These are phyloP conservation scores for Suillus occidentalis DNA, from an alignment of 768 basidiomycete genomes.

Conservation along the genomic window DNA sequence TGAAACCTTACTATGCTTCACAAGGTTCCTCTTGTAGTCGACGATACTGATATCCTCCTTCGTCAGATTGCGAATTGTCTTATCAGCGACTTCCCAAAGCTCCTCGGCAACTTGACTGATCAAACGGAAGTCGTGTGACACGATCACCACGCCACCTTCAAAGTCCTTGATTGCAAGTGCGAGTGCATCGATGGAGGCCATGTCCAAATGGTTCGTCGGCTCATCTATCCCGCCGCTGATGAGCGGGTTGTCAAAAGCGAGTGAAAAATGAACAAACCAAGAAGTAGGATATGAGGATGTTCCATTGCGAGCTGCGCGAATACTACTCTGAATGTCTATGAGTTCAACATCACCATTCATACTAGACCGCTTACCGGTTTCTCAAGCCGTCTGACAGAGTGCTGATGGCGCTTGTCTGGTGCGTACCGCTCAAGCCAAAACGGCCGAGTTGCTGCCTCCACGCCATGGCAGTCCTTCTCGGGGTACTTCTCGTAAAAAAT, in stretches of 20 bases:
- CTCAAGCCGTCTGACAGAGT: slow-evolving; percentile 95
- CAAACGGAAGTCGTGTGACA: slow-evolving; percentile 99
- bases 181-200: slow-evolving; percentile 96
- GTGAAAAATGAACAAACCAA: slow-evolving; percentile 48
- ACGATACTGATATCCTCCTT: slow-evolving; percentile 88
- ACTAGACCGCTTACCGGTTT: slow-evolving; percentile 66
- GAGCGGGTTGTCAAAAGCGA: slow-evolving; percentile 12
- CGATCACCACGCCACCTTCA: slow-evolving; percentile 97
- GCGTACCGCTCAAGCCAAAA: slow-evolving; percentile 91
- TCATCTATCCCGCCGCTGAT: slow-evolving; percentile 55
- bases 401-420: slow-evolving; percentile 92
- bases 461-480: slow-evolving; percentile 87
- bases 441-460: slow-evolving; percentile 95
- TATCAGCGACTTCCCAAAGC: slow-evolving; percentile 97
- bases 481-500: slow-evolving; percentile 84
- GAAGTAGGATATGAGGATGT: slow-evolving; percentile 90
- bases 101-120: slow-evolving; percentile 98
- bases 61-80: slow-evolving; percentile 89
- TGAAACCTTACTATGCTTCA: slow-evolving; percentile 66
- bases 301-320: slow-evolving; percentile 98
- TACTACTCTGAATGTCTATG: slow-evolving; percentile 63
- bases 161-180: slow-evolving; percentile 95
- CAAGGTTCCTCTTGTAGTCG: slow-evolving; percentile 88
- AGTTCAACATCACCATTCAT: slow-evolving; percentile 17
- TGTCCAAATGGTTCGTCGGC: slow-evolving; percentile 97